A percentile compares a stretch with the other conserved stretches of the same genome.
Conservation (phyloP, 1,139 yeast genomes). For the Saccharomyces pastorianus region DNA sequence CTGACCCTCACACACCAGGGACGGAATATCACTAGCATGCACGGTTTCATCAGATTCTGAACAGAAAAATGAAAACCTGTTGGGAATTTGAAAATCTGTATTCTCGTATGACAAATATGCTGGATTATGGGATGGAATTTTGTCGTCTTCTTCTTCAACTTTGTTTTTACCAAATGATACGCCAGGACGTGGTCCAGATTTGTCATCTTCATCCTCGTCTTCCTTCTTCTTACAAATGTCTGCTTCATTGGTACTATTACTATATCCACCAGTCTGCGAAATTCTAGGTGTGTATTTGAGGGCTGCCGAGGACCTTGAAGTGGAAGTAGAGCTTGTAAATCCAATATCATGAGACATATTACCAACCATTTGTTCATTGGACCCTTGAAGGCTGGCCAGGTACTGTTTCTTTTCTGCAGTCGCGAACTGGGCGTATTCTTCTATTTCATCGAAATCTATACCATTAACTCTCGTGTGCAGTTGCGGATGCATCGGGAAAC, state of each 20-base stretch:
- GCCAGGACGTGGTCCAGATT: constrained; percentile 15
- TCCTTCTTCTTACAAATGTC: neutral
- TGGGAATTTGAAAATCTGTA: constrained; percentile 39
- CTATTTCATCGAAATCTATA: constrained; percentile 71
- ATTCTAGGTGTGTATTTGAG: constrained; percentile 47
- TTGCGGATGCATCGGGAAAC: constrained; percentile 84
- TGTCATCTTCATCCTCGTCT: constrained; percentile 8
- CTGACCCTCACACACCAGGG: constrained; percentile 58
- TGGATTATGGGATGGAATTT: constrained; percentile 3
- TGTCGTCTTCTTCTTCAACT: constrained; percentile 28
- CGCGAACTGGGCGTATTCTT: constrained; percentile 55
- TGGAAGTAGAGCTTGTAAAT: constrained; percentile 27
- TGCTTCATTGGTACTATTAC: neutral
- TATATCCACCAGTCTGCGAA: neutral
- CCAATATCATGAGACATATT: constrained; percentile 3
- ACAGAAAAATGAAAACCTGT: constrained; percentile 75
- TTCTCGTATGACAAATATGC: constrained; percentile 6
- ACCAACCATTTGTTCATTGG: neutral
- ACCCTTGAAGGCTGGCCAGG: neutral
- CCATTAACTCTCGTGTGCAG: constrained; percentile 54
- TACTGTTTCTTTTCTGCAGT: constrained; percentile 21
- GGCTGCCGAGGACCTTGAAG: constrained; percentile 41
- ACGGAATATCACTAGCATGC: constrained; percentile 79
- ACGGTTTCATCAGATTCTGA: constrained; percentile 78
- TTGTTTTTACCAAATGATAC: constrained; percentile 35